Conservation (phyloP, 495 filamentous ascomycete genomes). For the Hypoxylon fuscum region DNA sequence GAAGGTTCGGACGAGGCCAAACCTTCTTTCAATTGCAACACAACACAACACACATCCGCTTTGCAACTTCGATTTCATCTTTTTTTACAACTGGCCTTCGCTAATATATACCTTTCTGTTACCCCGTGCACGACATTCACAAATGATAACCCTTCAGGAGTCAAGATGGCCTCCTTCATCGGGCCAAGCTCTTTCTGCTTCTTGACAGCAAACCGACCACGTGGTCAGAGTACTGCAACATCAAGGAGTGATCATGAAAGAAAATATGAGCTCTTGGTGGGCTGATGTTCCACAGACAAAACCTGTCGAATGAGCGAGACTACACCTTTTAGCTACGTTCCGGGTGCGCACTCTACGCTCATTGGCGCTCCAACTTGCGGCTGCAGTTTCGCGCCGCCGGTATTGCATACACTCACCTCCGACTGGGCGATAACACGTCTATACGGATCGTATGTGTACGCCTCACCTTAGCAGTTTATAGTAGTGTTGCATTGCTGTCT, state of each 20-base stretch:
- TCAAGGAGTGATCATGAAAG: not conserved
- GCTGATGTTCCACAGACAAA: conserved; percentile 19
- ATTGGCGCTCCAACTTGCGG: conserved; percentile 13
- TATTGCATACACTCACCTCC: conserved; percentile 1
- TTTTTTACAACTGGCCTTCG: too few species aligned
- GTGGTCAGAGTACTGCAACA: conserved; percentile 22
- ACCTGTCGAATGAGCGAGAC: conserved; percentile 17
- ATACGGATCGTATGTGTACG: conserved; percentile 2
- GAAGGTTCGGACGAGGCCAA: too few species aligned
- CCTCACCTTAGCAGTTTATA: conserved; percentile 19
- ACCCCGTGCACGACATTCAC: not conserved
- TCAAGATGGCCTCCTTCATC: conserved; percentile 10
- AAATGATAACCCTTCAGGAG: not conserved
- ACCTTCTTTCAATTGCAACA: too few species aligned
- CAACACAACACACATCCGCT: too few species aligned
- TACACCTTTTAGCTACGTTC: conserved; percentile 5
- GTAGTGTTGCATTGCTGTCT: conserved; percentile 15
- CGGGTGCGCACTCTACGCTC: conserved; percentile 11
- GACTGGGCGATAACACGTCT: conserved; percentile 13
- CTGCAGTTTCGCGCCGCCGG: conserved; percentile 12
- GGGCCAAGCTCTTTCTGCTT: conserved; percentile 8
- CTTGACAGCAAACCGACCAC: conserved; percentile 27
- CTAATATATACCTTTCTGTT: too few species aligned
- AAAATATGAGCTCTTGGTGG: not conserved
- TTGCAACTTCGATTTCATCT: not conserved